Base-by-base conservation (phyloP, 371 early-diverging fungal genomes). In the Zopfochytrium polystomum region DNA sequence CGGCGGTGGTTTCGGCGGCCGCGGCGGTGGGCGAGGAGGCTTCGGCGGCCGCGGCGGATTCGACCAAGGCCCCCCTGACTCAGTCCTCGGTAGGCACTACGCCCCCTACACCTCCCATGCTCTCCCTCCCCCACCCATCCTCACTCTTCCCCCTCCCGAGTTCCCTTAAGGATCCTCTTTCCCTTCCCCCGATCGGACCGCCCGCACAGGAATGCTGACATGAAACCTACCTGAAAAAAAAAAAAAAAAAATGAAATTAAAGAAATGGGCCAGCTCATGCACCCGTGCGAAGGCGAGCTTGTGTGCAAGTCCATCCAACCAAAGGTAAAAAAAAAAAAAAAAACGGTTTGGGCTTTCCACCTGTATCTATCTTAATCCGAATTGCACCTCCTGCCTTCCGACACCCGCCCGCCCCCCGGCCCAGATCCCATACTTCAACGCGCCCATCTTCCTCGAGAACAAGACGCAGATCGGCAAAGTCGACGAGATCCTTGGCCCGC, bases 351-450 rank as follows among this genome's bases (percentile, higher is more conserved):
- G 18, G 13, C 20, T 20, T 22, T 52, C 22, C n/a, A 7, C 27
- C 9, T 18, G 11, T 25, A 48, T 25, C 13, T 9, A 48, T n/a
- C 13, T 13, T 25, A 13, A 15, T 11, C 49, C 22, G 18, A 22
- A 13, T 20, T 9, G 22, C 22, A 13, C 26, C 49, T 13, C 22
- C 49, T 13, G 22, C 13, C 18, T 25, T 49, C 23, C 11, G n/a
- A 42, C n/a, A 42, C 42, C 13, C n/a, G 11, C 11, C 42, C n/a
- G 13, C n/a, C 11, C 23, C 18, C 11, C 49, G 15, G 22, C 29
- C 57, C 91, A 96, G 78, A 90, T 99, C 67, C 99, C 99, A 38
- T 98, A 96, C 83, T 98, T 98, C 83, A 99, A 98, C 75, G 96
- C 99, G 2, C 95, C 95, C 46, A 93, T 99, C 57, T 95, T 86